Base-by-base conservation (phyloP, 1,139 yeast species). In the Saccharomyces uvarum region DNA sequence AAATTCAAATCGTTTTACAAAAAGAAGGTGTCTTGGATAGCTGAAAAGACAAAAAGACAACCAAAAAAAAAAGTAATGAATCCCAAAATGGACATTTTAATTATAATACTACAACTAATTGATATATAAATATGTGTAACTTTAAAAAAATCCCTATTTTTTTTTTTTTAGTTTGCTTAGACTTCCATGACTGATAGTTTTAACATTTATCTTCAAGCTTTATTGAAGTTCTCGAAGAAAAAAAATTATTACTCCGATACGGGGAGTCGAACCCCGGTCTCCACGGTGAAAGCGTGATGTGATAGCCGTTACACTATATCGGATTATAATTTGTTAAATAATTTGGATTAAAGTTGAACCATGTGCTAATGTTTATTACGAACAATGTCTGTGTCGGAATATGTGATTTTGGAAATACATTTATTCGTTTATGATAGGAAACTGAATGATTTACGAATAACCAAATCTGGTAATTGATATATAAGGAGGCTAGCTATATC, bases 1-100 rank as follows among this genome's bases (percentile, higher is more conserved):
- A 83, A 61, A 69, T 77, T 53, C 75, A 74, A 58, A 74, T 74
- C 57, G 75, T 78, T 50, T 62, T 77, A 56, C 68, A 69, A 47
- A 73, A 74, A 60, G 79, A 77, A 61, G 73, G 71, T 52, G 72
- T 72, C 24, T 57, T 70, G 33, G 50, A 44, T 11, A 50, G 53
- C 21, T 53, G 33, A 49, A n/a, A 32, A 41, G 11, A 13, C 7
- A 24, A 24, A 1, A 24, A 24, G 26, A 24, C 26, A 24, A 24
- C 26, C 26, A 8, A 28, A 4, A 16, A 24, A 1, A 16, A 8
- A 2, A 14, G n/a, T 3, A 14, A 33, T 33, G 2, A 9, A 38
- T 16, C 13, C 26, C 13, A 4, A 9, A 16, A 38, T 38, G 44
- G 44, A 38, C 44, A 38, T 4, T 24, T 38, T 4, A 9, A 16